Conservation (phyloP, 176 grass and related monocot species). For the Lolium multiflorum region DNA sequence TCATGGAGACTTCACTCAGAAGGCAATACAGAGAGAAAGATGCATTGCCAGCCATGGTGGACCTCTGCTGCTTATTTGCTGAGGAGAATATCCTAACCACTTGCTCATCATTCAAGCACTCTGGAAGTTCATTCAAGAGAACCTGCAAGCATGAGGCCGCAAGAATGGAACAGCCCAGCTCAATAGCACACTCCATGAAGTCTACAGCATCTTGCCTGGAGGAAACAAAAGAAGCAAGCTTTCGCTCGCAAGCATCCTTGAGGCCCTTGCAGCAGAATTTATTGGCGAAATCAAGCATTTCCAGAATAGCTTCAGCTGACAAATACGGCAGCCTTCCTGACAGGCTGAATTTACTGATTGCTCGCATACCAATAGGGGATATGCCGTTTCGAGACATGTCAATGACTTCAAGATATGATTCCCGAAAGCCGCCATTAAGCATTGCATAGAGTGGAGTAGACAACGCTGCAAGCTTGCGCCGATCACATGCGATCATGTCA, state of each 20-base stretch:
- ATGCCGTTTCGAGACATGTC: slow-evolving; percentile 95
- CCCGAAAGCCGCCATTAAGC: slow-evolving; percentile 92
- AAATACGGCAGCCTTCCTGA: slow-evolving; percentile 74
- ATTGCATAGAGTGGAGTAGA: slow-evolving; percentile 87
- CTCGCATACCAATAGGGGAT: slow-evolving; percentile 76
- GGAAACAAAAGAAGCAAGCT: slow-evolving; percentile 87
- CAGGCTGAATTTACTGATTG: slow-evolving; percentile 85
- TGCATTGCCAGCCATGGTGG: slow-evolving; percentile 76
- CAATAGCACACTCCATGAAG: slow-evolving; percentile 95
- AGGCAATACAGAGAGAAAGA: slow-evolving; percentile 94
- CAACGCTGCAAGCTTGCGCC: slow-evolving; percentile 78
- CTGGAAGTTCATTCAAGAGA: slow-evolving; percentile 81
- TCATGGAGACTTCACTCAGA: slow-evolving; percentile 89
- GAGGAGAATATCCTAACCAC: slow-evolving; percentile 78
- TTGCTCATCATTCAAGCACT: slow-evolving; percentile 87
- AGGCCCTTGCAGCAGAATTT: slow-evolving; percentile 96
- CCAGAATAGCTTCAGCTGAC: slow-evolving; percentile 77
- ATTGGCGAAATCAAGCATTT: slow-evolving; percentile 95
- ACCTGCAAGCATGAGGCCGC: slow-evolving; percentile 92
- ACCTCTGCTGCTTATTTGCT: slow-evolving; percentile 73
- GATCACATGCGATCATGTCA: slow-evolving; percentile 84
- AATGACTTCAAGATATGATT: slow-evolving; percentile 86
- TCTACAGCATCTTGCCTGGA: slow-evolving; percentile 95
- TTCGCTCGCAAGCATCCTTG: slow-evolving; percentile 89
- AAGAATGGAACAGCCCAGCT: slow-evolving; percentile 81